Percentiles rank a stretch among this genome's conserved stretches.
Conservation (phyloP, 106 monocot genomes). For the Dioscorea dumetorum region DNA sequence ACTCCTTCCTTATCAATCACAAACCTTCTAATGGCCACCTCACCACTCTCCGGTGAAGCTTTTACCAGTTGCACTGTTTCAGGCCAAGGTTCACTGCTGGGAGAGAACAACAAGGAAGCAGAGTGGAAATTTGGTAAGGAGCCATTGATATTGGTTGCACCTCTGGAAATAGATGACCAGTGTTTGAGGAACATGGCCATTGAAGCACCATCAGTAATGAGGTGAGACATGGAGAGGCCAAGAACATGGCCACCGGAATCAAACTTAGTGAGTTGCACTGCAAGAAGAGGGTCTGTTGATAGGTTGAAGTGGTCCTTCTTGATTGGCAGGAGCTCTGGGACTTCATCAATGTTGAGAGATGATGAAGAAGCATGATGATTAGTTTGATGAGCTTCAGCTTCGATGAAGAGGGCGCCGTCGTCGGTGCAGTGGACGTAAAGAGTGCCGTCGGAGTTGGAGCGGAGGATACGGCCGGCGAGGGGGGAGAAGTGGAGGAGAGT, state of each 20-base stretch:
- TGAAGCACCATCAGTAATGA: conserved; percentile 30
- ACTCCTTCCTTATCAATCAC: conserved; percentile 3
- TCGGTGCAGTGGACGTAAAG: conserved; percentile 27
- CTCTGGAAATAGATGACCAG: conserved; percentile 10
- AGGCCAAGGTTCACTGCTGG: neutral
- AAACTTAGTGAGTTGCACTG: conserved; percentile 23
- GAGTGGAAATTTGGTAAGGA: conserved; percentile 1
- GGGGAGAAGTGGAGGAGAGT: conserved; percentile 25
- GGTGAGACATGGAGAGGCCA: conserved; percentile 24
- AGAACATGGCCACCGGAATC: conserved; percentile 8
- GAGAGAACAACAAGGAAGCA: conserved; percentile 7
- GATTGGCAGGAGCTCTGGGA: conserved; percentile 15
- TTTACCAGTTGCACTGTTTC: neutral
- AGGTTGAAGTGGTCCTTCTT: conserved; percentile 1
- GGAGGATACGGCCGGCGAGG: conserved; percentile 25
- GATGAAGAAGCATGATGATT: neutral
- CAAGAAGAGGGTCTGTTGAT: conserved; percentile 8
- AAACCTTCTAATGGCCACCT: neutral
- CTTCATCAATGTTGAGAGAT: conserved; percentile 9
- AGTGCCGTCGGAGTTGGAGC: neutral
- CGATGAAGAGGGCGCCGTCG: conserved; percentile 16
- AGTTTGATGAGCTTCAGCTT: conserved; percentile 4
- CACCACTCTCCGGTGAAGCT: neutral
- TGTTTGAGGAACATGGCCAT: conserved; percentile 20
- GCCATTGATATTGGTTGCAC: too few relatives aligned